Conservation (phyloP, 1,284 basidiomycete species). For the Microstroma glucosiphilum region DNA sequence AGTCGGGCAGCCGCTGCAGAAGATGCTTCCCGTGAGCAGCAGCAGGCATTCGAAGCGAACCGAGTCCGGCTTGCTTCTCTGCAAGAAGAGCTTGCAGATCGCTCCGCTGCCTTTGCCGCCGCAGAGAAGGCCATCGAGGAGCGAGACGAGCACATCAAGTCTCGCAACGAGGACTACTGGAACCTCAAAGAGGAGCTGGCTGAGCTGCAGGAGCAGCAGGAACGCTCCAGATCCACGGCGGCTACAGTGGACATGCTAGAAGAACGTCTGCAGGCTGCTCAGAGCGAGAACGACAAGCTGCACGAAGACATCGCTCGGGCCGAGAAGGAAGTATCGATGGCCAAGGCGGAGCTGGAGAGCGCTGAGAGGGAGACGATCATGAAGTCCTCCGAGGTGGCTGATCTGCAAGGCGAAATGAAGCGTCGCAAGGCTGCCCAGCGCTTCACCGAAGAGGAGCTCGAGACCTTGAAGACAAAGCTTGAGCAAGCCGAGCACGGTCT, state of each 20-base stretch:
- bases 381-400: conserved; percentile 4
- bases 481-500: background rate
- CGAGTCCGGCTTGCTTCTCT: background rate
- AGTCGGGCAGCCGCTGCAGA: background rate
- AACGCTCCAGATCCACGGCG: conserved; percentile 7
- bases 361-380: conserved; percentile 4
- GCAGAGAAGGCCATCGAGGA: background rate
- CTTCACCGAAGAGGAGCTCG: conserved; percentile 4
- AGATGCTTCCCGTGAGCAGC: background rate
- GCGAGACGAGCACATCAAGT: background rate
- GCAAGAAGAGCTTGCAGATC: background rate
- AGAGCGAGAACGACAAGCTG: background rate
- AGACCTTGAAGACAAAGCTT: background rate
- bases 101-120: background rate
- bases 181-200: conserved; percentile 34
- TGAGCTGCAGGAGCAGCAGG: conserved; percentile 26
- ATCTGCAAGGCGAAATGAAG: conserved; percentile 6
- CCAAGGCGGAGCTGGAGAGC: background rate
- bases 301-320: background rate
- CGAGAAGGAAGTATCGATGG: background rate
- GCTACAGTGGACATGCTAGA: background rate
- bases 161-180: conserved; percentile 31
- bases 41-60: background rate
- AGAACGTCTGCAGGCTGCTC: background rate
- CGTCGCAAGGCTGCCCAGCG: conserved; percentile 5